Percentiles rank a stretch among this genome's conserved stretches.
These are phyloP conservation scores for Wickerhamiella slavikovae DNA, from an alignment of 805 yeast species.

Conservation along the genomic window DNA sequence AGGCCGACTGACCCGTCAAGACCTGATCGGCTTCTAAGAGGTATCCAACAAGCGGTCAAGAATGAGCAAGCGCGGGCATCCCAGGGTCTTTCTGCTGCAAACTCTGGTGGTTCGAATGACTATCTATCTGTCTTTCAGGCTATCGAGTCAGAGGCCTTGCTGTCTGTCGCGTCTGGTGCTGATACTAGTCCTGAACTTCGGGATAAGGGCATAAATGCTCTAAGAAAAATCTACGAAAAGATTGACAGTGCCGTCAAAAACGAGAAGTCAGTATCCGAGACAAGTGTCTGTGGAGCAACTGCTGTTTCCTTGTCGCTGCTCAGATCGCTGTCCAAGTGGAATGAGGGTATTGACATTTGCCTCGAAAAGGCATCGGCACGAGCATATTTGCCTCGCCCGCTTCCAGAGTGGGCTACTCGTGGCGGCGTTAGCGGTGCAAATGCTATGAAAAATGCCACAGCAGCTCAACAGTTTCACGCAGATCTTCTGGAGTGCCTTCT, in stretches of 20 bases:
- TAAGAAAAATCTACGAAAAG: slow-evolving; percentile 33
- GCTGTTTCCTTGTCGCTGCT: slow-evolving; percentile 53
- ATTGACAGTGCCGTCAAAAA: slow-evolving; percentile 32
- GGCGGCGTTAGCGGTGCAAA: no score
- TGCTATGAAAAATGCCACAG: slow-evolving; percentile 22
- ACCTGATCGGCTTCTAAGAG: neutral
- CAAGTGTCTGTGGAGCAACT: slow-evolving; percentile 48
- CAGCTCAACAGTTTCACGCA: slow-evolving; percentile 37
- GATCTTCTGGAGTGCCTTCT: slow-evolving; percentile 64
- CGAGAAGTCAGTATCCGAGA: slow-evolving; percentile 34
- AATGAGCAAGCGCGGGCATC: slow-evolving; percentile 3
- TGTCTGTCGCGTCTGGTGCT: slow-evolving; percentile 13
- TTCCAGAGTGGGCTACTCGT: slow-evolving; percentile 31
- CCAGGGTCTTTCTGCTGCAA: neutral
- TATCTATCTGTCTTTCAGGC: slow-evolving; percentile 38
- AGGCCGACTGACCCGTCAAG: slow-evolving; percentile 4
- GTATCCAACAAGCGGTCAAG: slow-evolving; percentile 2
- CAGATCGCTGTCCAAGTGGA: slow-evolving; percentile 42
- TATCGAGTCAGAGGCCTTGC: slow-evolving; percentile 25
- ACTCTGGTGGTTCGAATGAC: slow-evolving; percentile 14
- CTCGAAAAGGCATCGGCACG: slow-evolving; percentile 36
- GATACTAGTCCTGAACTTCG: slow-evolving; percentile 8
- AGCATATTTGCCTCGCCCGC: slow-evolving; percentile 42
- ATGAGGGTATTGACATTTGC: slow-evolving; percentile 28
- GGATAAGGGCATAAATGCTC: slow-evolving; percentile 4